Percentiles rank a stretch among this genome's conserved stretches.
phyloP scores from a whole-genome alignment of 164 flowering plant species.

The Pachysandra terminalis region DNA sequence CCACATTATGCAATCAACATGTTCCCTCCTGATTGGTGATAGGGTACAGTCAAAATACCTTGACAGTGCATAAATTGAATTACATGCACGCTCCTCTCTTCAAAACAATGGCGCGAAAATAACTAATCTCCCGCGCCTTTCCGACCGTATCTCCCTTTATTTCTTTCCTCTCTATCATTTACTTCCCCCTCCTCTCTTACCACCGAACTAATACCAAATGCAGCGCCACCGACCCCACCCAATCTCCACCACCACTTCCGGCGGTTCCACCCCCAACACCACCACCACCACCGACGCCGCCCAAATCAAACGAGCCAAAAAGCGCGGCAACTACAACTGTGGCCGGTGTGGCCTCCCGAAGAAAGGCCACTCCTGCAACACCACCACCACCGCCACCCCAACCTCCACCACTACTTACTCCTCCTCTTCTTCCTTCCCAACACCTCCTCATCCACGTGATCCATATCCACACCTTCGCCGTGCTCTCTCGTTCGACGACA shows the following conservation, averaged over 20 bases:
- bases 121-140: conserved; percentile 41
- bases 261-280: conserved; percentile 7
- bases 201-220: conserved; percentile 8
- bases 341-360: conserved; percentile 91
- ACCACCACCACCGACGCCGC: conserved; percentile 14
- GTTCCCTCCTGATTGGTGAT: too few species aligned
- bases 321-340: conserved; percentile 85
- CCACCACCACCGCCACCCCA: conserved; percentile 14
- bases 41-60: too few species aligned
- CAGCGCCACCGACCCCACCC: conserved; percentile 31
- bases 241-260: conserved; percentile 17
- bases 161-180: conserved; percentile 6
- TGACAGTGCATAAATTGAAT: too few species aligned
- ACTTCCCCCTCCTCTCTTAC: conserved; percentile 1
- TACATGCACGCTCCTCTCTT: conserved; percentile 15
- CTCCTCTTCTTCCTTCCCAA: conserved; percentile 12
- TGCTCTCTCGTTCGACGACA: conserved; percentile 68
- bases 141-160: conserved; percentile 17
- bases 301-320: conserved; percentile 40
- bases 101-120: conserved; percentile 44
- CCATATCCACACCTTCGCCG: conserved; percentile 36
- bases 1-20: too few species aligned
- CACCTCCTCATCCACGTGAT: conserved; percentile 2
- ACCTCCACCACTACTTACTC: conserved; percentile 6
- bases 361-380: conserved; percentile 70